phyloP scores from a whole-genome alignment of 2,329 filamentous ascomycete genomes.

The Lecanicillium sp. region DNA sequence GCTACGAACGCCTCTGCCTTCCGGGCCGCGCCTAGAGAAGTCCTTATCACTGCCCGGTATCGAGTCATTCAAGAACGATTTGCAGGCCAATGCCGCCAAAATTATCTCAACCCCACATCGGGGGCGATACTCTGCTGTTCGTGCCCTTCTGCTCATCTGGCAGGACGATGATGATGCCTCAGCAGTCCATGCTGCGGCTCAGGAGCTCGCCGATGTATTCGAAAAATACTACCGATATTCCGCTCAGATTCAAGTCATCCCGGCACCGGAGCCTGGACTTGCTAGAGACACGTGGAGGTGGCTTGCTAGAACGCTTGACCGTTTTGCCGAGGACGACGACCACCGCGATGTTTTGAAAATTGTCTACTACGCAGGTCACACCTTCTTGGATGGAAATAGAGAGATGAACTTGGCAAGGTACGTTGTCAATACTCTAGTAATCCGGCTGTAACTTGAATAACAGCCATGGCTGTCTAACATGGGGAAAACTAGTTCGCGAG shows the following conservation, averaged over 20 bases:
- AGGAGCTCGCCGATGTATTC: constrained; percentile 43
- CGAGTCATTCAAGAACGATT: constrained; percentile 42
- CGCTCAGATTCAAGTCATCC: constrained; percentile 41
- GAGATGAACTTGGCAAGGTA: constrained; percentile 53
- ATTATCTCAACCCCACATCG: constrained; percentile 43
- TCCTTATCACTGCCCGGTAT: constrained; percentile 40
- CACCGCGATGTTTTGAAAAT: constrained; percentile 50
- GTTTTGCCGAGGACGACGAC: constrained; percentile 46
- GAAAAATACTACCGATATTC: constrained; percentile 45
- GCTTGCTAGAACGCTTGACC: constrained; percentile 42
- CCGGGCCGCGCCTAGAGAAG: constrained; percentile 47
- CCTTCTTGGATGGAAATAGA: constrained; percentile 44
- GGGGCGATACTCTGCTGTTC: constrained; percentile 45
- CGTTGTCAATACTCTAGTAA: constrained; percentile 9
- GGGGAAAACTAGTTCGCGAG: constrained; percentile 37
- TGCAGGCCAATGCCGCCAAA: constrained; percentile 42
- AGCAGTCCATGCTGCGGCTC: constrained; percentile 31
- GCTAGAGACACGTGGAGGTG: constrained; percentile 43
- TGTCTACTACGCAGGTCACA: constrained; percentile 50
- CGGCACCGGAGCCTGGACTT: constrained; percentile 33
- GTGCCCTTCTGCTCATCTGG: constrained; percentile 49
- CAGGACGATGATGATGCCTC: constrained; percentile 41
- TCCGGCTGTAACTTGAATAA: not conserved
- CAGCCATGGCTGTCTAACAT: constrained; percentile 12
- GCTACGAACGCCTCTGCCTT: constrained; percentile 48